phyloP scores from a whole-genome alignment of 116 monocot species.

The Dioscorea cayenensis region DNA sequence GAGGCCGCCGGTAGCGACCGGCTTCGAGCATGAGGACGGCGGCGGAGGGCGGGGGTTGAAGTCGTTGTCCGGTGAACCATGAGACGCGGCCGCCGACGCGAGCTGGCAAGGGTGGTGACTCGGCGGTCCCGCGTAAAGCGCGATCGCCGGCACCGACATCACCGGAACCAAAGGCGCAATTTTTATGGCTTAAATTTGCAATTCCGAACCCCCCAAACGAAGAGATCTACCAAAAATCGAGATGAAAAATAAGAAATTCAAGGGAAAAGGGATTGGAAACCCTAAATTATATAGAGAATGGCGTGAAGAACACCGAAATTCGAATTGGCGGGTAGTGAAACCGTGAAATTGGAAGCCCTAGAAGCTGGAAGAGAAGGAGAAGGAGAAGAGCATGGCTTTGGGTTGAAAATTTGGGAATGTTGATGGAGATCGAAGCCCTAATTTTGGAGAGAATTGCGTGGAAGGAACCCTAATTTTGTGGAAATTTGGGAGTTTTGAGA shows the following conservation, averaged over 20 bases:
- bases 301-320: too few species aligned
- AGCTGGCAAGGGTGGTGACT: conserved; percentile 17
- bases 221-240: too few species aligned
- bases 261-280: too few species aligned
- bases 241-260: too few species aligned
- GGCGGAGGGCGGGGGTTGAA: conserved; percentile 23
- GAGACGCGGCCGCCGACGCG: not conserved
- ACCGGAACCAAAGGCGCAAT: not conserved
- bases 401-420: not conserved
- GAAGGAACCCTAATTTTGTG: not conserved
- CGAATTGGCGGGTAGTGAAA: too few species aligned
- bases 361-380: not conserved
- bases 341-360: not conserved
- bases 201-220: too few species aligned
- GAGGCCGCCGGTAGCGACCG: conserved; percentile 57
- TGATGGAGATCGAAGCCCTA: not conserved
- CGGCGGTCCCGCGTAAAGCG: conserved; percentile 44
- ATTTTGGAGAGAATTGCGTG: not conserved
- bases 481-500: not conserved
- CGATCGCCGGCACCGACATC: conserved; percentile 79
- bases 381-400: not conserved
- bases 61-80: conserved; percentile 23
- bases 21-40: conserved; percentile 12
- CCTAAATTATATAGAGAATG: too few species aligned
- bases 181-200: not conserved